A percentile compares a stretch with the other conserved stretches of the same genome.
These are phyloP conservation scores for Aschersonia sp. DNA, from an alignment of 2,329 filamentous ascomycete genomes.

Conservation along the genomic window DNA sequence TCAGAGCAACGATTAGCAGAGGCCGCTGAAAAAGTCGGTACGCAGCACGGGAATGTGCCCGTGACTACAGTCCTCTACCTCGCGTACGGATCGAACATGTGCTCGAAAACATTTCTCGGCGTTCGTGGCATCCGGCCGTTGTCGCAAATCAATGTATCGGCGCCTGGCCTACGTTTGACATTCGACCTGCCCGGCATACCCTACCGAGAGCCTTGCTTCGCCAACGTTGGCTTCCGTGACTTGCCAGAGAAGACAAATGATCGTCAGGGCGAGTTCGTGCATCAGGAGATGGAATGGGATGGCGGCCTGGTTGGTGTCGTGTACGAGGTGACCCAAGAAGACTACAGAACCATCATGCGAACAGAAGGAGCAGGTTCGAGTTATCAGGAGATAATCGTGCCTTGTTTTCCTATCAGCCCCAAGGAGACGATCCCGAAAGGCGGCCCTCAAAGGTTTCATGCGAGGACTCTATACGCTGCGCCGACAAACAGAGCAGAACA, in stretches of 20 bases:
- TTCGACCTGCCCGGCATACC: conserved; percentile 81
- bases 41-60: conserved; percentile 9
- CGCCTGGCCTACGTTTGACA: conserved; percentile 61
- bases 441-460: conserved; percentile 53
- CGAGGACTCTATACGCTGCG: conserved; percentile 72
- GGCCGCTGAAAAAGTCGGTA: conserved; percentile 12
- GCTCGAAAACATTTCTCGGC: conserved; percentile 64
- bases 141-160: conserved; percentile 67
- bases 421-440: conserved; percentile 45
- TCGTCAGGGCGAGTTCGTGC: conserved; percentile 3
- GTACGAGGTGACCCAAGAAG: conserved; percentile 75
- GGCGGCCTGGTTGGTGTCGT: conserved; percentile 85
- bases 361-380: conserved; percentile 78
- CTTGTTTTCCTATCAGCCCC: conserved; percentile 56
- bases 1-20: conserved; percentile 14
- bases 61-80: conserved; percentile 55
- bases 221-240: conserved; percentile 56
- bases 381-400: conserved; percentile 74
- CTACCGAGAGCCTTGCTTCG: conserved; percentile 85
- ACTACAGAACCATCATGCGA: conserved; percentile 75
- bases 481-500: conserved; percentile 20
- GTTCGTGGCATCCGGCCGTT: conserved; percentile 67
- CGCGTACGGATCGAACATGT: conserved; percentile 87
- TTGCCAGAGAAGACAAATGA: conserved; percentile 24
- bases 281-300: conserved; percentile 37